Evolutionary conservation across 441 rosid genomes (phyloP).

Genomic region (Hura crepitans): DNA sequence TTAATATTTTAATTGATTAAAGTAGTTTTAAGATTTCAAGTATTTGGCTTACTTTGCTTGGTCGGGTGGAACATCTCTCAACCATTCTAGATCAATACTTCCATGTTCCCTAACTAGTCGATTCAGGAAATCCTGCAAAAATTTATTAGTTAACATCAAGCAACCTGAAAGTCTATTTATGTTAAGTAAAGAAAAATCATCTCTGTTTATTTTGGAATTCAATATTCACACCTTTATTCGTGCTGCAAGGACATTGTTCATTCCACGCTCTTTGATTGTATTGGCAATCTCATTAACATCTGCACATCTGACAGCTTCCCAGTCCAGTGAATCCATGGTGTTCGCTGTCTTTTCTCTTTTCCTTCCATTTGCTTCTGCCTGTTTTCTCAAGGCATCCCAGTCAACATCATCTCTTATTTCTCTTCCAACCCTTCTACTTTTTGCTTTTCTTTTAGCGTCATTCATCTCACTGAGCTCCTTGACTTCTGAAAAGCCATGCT

Average conservation of each 20-base stretch:
- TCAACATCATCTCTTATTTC: constrained; percentile 47
- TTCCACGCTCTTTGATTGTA: constrained; percentile 85
- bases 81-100: constrained; percentile 87
- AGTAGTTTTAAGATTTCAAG: neutral
- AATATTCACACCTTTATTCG: constrained; percentile 59
- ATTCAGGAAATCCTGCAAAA: constrained; percentile 72
- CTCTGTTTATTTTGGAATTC: constrained; percentile 12
- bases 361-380: constrained; percentile 42
- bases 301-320: constrained; percentile 80
- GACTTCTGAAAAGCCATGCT: constrained; percentile 38
- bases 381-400: constrained; percentile 75
- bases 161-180: constrained; percentile 4
- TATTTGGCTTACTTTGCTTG: constrained; percentile 61
- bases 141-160: constrained; percentile 28
- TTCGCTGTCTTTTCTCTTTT: constrained; percentile 53
- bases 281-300: constrained; percentile 54
- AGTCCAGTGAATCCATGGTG: constrained; percentile 73
- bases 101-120: constrained; percentile 73
- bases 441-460: constrained; percentile 37
- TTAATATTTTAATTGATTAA: neutral
- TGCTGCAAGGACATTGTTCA: constrained; percentile 93
- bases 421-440: constrained; percentile 46
- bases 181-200: constrained; percentile 9
- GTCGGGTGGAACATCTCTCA: constrained; percentile 75
- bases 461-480: constrained; percentile 39